Evolutionary conservation across 75 land plant genomes (phyloP), one percentile per base, ranked within the genome.

Genomic region (Adiantum capillusveneris): DNA sequence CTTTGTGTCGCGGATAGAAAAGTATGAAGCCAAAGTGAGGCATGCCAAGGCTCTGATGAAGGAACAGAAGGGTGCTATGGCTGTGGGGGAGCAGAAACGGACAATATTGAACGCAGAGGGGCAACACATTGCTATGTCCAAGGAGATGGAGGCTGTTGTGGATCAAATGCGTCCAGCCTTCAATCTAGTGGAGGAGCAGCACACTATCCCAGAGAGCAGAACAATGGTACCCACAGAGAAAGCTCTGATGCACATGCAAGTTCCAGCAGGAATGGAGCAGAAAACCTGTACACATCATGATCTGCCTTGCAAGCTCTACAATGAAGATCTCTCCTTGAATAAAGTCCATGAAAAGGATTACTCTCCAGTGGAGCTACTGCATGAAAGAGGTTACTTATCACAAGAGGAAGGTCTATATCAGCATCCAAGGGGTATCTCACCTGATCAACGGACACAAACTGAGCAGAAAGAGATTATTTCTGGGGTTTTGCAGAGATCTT

Each of bases 21-120:
- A 53, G 24, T 53, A 53, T 14, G 55, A 53, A 53, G 55, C 55
- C 28, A 53, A 53, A 53, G 28, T 53, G 5, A 53, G 55, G 55
- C 55, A 53, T 2, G 55, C 29, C 9, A 53, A 53, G 14, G 28
- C 29, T 24, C 28, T 3, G 14, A 18, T 25, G 28, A 22, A 27
- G 28, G 55, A 53, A 6, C 28, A 26, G 49, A 46, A 46, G n/a
- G 49, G 14, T 7, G 6, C 49, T 2, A 2, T 46, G 49, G 17
- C 21, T 46, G 17, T 6, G 37, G 37, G 3, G 3, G 21, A 46
- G 17, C n/a, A 17, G 14, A 17, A 5, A 53, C 2, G 24, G 25
- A 25, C 55, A 5, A 25, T 19, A 2, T 12, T 27, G 1, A 6
- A 22, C 25, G 28, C 18, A 53, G 28, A 53, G 25, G 22, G 24